phyloP scores from a whole-genome alignment of 257 asterid species.

The Nicotiana undulata region DNA sequence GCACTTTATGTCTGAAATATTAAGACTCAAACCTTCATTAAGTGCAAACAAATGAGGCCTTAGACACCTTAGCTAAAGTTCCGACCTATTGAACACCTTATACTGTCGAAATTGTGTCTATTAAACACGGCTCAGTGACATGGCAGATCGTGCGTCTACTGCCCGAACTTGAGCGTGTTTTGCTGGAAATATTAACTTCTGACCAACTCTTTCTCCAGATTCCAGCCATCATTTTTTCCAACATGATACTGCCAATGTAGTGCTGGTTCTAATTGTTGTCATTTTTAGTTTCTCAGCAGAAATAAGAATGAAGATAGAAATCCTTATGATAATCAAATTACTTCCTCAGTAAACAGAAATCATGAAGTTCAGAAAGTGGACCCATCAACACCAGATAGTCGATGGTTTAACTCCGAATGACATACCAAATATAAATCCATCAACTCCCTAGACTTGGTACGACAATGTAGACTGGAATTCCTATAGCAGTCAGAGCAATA shows the following conservation, averaged over 20 bases:
- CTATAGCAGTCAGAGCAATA: slow-evolving; percentile 11
- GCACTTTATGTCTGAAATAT: too few species aligned
- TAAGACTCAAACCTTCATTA: too few species aligned
- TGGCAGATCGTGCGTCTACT: too few species aligned
- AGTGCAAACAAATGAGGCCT: too few species aligned
- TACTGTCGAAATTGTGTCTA: too few species aligned
- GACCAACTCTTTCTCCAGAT: too few species aligned
- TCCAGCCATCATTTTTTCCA: too few species aligned
- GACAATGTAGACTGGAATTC: slow-evolving; percentile 14
- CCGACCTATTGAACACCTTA: too few species aligned
- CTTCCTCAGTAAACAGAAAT: slow-evolving; percentile 20
- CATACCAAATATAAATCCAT: slow-evolving; percentile 14
- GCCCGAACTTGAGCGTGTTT: too few species aligned
- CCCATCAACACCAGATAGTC: neutral
- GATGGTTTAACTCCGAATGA: neutral
- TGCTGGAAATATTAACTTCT: too few species aligned
- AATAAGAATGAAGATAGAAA: slow-evolving; percentile 41
- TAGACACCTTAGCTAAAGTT: too few species aligned
- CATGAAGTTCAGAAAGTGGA: slow-evolving; percentile 7
- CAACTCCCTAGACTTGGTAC: slow-evolving; percentile 30
- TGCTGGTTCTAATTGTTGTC: slow-evolving; percentile 61
- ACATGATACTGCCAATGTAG: slow-evolving; percentile 33
- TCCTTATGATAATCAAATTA: slow-evolving; percentile 33
- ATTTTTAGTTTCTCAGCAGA: slow-evolving; percentile 63
- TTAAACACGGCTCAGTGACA: too few species aligned